Evolutionary conservation across 2,329 filamentous ascomycete species (phyloP).

Genomic region (Zarea fungicola): DNA sequence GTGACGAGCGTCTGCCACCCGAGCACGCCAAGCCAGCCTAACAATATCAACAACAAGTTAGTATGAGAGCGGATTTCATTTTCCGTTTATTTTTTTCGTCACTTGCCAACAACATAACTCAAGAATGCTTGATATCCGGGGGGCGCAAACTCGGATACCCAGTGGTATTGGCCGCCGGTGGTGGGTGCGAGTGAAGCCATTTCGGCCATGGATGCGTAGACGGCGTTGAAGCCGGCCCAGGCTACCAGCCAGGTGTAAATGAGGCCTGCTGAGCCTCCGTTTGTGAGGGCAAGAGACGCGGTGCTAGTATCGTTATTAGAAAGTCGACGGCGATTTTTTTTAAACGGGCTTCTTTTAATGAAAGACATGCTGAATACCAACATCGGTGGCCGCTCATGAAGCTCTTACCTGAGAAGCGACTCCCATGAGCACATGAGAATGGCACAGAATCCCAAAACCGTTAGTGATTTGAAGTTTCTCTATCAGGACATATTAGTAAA

Average conservation of each 20-base stretch:
- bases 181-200: conserved; percentile 46
- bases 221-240: conserved; percentile 27
- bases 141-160: conserved; percentile 46
- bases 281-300: conserved; percentile 18
- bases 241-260: conserved; percentile 34
- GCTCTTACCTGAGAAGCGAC: conserved; percentile 27
- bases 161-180: conserved; percentile 49
- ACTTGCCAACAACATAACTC: conserved; percentile 35
- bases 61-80: no score
- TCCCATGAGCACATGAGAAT: conserved; percentile 39
- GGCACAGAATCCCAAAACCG: conserved; percentile 37
- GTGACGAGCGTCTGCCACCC: conserved; percentile 35
- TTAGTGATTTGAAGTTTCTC: conserved; percentile 34
- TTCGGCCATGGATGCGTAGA: conserved; percentile 36
- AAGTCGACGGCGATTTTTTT: no score
- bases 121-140: conserved; percentile 40
- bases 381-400: no score
- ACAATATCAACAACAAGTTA: background rate
- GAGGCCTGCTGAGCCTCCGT: conserved; percentile 37
- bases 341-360: no score
- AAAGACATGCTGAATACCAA: no score
- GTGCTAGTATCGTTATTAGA: no score
- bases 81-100: no score
- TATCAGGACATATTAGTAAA: conserved; percentile 10
- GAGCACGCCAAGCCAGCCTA: conserved; percentile 34